Evolutionary conservation across 2,329 filamentous ascomycete species (phyloP).

Genomic region (Sporothrix humicola): DNA sequence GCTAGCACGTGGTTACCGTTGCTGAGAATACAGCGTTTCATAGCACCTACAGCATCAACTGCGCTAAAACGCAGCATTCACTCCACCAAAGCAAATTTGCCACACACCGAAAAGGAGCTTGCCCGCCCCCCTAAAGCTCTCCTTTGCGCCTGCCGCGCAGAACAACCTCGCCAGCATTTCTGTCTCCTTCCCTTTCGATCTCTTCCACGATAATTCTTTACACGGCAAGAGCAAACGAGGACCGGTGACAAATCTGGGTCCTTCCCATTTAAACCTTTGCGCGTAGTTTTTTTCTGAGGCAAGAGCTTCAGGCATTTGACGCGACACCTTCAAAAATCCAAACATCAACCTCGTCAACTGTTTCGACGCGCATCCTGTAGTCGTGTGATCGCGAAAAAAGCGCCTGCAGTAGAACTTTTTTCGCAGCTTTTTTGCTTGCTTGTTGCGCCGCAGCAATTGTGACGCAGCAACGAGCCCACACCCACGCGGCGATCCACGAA

Average conservation of each 20-base stretch:
- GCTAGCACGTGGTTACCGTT: background rate
- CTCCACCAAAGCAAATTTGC: slow-evolving; percentile 22
- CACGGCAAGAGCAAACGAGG: slow-evolving; percentile 19
- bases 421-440: background rate
- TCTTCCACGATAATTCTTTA: slow-evolving; percentile 7
- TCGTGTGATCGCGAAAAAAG: slow-evolving; percentile 23
- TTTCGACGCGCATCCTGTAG: slow-evolving; percentile 21
- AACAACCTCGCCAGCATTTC: background rate
- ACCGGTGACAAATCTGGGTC: background rate
- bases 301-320: slow-evolving; percentile 4
- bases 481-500: background rate
- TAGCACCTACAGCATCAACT: background rate
- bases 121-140: background rate
- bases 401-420: background rate
- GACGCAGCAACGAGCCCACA: background rate
- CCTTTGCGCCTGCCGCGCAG: background rate
- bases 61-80: background rate
- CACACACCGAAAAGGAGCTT: background rate
- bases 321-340: background rate
- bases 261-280: slow-evolving; percentile 6
- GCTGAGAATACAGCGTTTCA: slow-evolving; percentile 1
- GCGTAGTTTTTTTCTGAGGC: slow-evolving; percentile 15
- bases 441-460: background rate
- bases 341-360: background rate
- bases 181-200: slow-evolving; percentile 10